Evolutionary conservation across 2,329 filamentous ascomycete genomes (phyloP), one percentile per base, ranked within the genome.

Genomic region (Coniochaeta hoffmannii): DNA sequence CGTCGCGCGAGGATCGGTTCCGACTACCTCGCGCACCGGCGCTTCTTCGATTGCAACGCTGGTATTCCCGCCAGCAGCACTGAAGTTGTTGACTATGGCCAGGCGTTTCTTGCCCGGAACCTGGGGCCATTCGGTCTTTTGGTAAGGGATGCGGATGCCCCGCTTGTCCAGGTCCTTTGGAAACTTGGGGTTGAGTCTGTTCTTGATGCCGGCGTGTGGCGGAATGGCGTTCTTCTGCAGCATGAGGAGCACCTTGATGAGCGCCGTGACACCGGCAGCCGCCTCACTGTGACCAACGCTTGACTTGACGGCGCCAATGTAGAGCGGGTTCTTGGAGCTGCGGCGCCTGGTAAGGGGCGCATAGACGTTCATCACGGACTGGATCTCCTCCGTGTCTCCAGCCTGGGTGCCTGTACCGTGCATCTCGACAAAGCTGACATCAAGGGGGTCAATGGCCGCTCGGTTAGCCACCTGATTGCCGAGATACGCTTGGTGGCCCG

Each of bases 361-460:
- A 26, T 58, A 66, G 3, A 57, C 57, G 53, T 58, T 77, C 41
- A 76, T 74, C 54, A 87, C 81, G 0, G 80, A 83, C 4, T 77
- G 76, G 78, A 84, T 83, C 66, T 87, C 84, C 28, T 77, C 78
- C 5, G 76, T 77, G 62, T 87, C 84, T 62, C 81, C 83, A 50
- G 81, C 82, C 62, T 85, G 82, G 2, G 84, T 87, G 55, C 84
- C 85, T 10, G 85, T 88, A 15, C 85, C 85, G 65, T 88, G 84
- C 76, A 86, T 82, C 65, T 87, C 84, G n/a, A 87, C 79, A 61
- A 84, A 86, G 65, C 76, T 77, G 57, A 87, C 76, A 53, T 83
- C 78, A 58, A 79, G 73, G 2, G 82, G 80, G 61, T 83, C 77
- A 24, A 85, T 71, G 57, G 78, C 78, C 32, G 81, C 77, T 35